These are phyloP conservation scores for Neurospora discreta DNA, from an alignment of 495 filamentous ascomycete genomes.

Conservation along the genomic window DNA sequence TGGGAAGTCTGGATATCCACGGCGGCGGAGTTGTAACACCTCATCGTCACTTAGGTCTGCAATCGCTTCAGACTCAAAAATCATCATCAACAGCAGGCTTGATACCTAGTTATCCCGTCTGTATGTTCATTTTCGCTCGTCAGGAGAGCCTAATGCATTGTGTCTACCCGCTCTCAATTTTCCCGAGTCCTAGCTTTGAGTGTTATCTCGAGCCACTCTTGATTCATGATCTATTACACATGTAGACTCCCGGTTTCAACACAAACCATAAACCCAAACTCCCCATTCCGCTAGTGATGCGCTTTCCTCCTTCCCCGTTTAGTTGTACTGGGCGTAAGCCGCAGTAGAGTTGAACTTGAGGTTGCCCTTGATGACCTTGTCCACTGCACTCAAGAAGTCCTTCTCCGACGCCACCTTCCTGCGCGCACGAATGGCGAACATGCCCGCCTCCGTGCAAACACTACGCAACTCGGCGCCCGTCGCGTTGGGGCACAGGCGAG, in stretches of 20 bases:
- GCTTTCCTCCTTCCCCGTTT: constrained; percentile 17
- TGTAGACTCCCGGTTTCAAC: constrained; percentile 10
- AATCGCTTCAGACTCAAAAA: not conserved
- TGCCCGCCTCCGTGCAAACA: constrained; percentile 98
- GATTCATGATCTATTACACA: constrained; percentile 5
- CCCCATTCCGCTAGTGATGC: not conserved
- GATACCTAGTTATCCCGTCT: not conserved
- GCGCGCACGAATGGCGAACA: constrained; percentile 95
- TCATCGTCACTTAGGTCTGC: not conserved
- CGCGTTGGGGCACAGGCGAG: constrained; percentile 88
- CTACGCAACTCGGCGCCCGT: constrained; percentile 90
- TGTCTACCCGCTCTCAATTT: not conserved
- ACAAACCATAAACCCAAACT: not conserved
- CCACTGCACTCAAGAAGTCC: constrained; percentile 94
- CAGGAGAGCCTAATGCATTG: not conserved
- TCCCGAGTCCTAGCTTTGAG: not conserved
- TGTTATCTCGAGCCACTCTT: not conserved
- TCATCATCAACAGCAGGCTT: not conserved
- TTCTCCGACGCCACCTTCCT: constrained; percentile 99
- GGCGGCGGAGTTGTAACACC: not conserved
- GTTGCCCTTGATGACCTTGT: constrained; percentile 99
- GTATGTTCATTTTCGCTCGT: not conserved
- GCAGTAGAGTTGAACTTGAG: constrained; percentile 99
- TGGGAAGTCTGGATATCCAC: not conserved
- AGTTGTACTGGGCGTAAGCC: constrained; percentile 99